Conservation (phyloP, 495 filamentous ascomycete genomes). For the Terfezia boudieri region DNA sequence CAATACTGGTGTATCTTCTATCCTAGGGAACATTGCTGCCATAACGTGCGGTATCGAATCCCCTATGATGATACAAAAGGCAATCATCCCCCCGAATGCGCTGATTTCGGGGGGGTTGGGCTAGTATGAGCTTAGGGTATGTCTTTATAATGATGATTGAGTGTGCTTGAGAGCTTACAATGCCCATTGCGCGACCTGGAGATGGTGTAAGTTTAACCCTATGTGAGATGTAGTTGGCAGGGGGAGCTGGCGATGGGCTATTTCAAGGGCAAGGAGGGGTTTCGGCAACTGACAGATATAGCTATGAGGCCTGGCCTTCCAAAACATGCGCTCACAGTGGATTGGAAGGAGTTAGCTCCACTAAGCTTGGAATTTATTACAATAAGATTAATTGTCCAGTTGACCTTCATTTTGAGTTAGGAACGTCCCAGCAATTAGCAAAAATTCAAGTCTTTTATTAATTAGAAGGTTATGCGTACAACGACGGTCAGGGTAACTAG, state of each 20-base stretch:
- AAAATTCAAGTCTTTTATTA: background rate
- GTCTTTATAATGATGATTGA: background rate
- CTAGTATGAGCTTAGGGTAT: background rate
- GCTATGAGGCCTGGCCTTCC: constrained; percentile 69
- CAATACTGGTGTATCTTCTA: constrained; percentile 50
- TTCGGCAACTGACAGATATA: constrained; percentile 33
- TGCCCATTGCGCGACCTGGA: constrained; percentile 63
- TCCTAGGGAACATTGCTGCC: constrained; percentile 52
- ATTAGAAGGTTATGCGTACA: constrained; percentile 20
- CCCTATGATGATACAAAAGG: constrained; percentile 91
- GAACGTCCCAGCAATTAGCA: background rate
- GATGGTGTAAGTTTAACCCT: background rate
- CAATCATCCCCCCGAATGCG: constrained; percentile 96
- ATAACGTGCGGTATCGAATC: constrained; percentile 88
- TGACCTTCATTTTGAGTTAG: constrained; percentile 26
- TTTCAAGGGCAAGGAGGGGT: background rate
- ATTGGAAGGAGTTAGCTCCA: constrained; percentile 79
- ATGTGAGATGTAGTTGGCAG: background rate
- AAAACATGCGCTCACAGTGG: constrained; percentile 85
- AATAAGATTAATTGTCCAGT: constrained; percentile 95
- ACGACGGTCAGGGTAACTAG: constrained; percentile 57
- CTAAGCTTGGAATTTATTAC: constrained; percentile 89
- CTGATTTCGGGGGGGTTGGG: constrained; percentile 11
- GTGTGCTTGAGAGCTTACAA: constrained; percentile 31
- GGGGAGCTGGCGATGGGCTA: background rate